Conservation (phyloP, 352 stramenopile species). For the Globisporangium lucens region DNA sequence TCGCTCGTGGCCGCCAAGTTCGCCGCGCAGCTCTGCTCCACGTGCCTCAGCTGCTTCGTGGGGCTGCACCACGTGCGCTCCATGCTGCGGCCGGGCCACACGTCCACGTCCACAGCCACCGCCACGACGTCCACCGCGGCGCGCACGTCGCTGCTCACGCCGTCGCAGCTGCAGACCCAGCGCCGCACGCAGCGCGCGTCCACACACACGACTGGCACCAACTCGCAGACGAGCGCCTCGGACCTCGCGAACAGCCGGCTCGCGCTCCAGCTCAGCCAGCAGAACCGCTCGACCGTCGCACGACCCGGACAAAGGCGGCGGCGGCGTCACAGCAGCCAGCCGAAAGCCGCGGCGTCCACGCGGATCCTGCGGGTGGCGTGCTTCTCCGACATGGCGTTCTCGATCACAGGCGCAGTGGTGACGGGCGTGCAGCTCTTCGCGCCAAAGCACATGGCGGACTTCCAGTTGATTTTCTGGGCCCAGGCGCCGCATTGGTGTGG, state of each 20-base stretch:
- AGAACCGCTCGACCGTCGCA: constrained; percentile 12
- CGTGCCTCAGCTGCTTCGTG: constrained; percentile 64
- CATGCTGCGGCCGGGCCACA: constrained; percentile 8
- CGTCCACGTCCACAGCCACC: constrained; percentile 7
- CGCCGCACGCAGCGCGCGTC: constrained; percentile 13
- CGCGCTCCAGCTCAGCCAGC: constrained; percentile 11
- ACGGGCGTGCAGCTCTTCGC: constrained; percentile 54
- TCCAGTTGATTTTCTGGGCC: constrained; percentile 72
- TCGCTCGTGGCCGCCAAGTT: constrained; percentile 60
- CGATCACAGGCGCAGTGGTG: constrained; percentile 50
- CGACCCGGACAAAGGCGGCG: constrained; percentile 24
- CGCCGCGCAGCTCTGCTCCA: constrained; percentile 62
- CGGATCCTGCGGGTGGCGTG: constrained; percentile 68
- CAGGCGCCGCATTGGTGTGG: constrained; percentile 68
- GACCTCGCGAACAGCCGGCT: constrained; percentile 25
- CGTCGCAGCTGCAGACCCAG: constrained; percentile 8
- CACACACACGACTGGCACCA: constrained; percentile 20
- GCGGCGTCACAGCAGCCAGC: constrained; percentile 32
- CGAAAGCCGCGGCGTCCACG: constrained; percentile 51
- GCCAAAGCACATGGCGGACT: constrained; percentile 21
- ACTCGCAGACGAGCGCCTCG: constrained; percentile 30
- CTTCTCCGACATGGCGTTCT: constrained; percentile 71
- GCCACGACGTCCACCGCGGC: neutral
- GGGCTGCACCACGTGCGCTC: constrained; percentile 42
- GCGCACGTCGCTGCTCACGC: constrained; percentile 7